These are phyloP conservation scores for Proliferodiscus dingleyae DNA, from an alignment of 2,329 filamentous ascomycete genomes.

Conservation along the genomic window DNA sequence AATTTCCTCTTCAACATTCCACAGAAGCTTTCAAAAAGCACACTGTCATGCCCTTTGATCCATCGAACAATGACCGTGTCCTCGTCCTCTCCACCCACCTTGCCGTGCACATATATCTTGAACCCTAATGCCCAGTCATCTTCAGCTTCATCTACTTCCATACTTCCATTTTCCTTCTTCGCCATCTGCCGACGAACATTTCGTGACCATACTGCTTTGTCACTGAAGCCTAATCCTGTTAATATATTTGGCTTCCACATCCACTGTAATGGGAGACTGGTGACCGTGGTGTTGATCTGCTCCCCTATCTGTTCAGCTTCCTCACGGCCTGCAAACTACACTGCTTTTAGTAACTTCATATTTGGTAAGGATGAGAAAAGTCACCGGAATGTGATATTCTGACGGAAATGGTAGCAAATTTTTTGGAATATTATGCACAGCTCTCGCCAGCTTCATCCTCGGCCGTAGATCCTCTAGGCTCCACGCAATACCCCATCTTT, in stretches of 20 bases:
- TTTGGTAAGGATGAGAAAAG: background rate
- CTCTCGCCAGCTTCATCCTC: constrained; percentile 37
- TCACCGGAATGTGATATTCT: constrained; percentile 36
- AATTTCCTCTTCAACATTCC: constrained; percentile 65
- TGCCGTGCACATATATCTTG: constrained; percentile 44
- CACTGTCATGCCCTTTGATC: constrained; percentile 68
- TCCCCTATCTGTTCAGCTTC: constrained; percentile 7
- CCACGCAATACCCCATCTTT: constrained; percentile 86
- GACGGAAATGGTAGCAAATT: constrained; percentile 49
- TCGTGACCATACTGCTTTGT: constrained; percentile 32
- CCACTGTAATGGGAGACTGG: constrained; percentile 26
- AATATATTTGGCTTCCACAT: constrained; percentile 24
- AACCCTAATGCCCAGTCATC: constrained; percentile 52
- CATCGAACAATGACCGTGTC: constrained; percentile 57
- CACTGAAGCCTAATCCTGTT: constrained; percentile 27
- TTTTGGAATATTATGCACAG: constrained; percentile 37
- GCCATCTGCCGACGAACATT: constrained; percentile 35
- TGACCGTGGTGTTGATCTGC: constrained; percentile 27
- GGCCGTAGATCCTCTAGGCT: constrained; percentile 69
- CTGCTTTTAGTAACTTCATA: constrained; percentile 2
- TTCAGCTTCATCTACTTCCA: constrained; percentile 32
- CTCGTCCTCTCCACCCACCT: constrained; percentile 34
- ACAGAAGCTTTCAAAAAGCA: constrained; percentile 81
- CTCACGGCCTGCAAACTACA: constrained; percentile 2
- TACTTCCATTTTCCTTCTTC: constrained; percentile 17